phyloP scores from a whole-genome alignment of 192 early-diverging fungal genomes.

The Pilaira anomala region DNA sequence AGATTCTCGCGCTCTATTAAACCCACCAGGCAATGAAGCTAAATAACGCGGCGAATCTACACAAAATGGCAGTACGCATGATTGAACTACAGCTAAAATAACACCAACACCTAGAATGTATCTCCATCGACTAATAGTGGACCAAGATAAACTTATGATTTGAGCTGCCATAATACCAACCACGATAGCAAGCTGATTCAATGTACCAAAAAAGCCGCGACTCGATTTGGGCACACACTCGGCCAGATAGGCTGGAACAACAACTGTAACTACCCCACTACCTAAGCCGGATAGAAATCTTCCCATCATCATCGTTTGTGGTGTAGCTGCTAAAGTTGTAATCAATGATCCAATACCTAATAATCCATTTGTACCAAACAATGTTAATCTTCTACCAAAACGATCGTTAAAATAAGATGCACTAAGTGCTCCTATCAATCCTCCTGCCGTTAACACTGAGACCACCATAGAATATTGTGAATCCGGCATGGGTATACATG shows the following conservation, averaged over 20 bases:
- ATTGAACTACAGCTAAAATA: constrained; percentile 59
- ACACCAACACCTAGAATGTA: constrained; percentile 61
- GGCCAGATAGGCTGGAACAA: constrained; percentile 78
- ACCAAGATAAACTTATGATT: constrained; percentile 59
- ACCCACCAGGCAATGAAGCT: constrained; percentile 48
- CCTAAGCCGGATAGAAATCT: constrained; percentile 77
- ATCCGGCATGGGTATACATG: constrained; percentile 69
- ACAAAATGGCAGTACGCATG: constrained; percentile 63
- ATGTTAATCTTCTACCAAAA: constrained; percentile 64
- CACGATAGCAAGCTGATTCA: constrained; percentile 85
- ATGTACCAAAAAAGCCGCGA: constrained; percentile 75
- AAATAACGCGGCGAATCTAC: constrained; percentile 80
- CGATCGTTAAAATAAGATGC: constrained; percentile 60
- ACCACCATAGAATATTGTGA: constrained; percentile 55
- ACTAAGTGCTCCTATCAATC: constrained; percentile 70
- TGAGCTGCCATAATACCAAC: constrained; percentile 77
- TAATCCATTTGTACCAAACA: constrained; percentile 66
- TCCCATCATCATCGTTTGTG: constrained; percentile 53
- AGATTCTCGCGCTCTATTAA: constrained; percentile 47
- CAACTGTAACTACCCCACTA: constrained; percentile 70
- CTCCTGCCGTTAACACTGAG: constrained; percentile 67
- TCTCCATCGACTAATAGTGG: constrained; percentile 66
- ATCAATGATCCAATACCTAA: constrained; percentile 60
- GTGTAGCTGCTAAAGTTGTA: constrained; percentile 54
- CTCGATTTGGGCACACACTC: constrained; percentile 67